These are phyloP conservation scores for Pseudomassariella vexata DNA, from an alignment of 2,329 filamentous ascomycete genomes.

Conservation along the genomic window DNA sequence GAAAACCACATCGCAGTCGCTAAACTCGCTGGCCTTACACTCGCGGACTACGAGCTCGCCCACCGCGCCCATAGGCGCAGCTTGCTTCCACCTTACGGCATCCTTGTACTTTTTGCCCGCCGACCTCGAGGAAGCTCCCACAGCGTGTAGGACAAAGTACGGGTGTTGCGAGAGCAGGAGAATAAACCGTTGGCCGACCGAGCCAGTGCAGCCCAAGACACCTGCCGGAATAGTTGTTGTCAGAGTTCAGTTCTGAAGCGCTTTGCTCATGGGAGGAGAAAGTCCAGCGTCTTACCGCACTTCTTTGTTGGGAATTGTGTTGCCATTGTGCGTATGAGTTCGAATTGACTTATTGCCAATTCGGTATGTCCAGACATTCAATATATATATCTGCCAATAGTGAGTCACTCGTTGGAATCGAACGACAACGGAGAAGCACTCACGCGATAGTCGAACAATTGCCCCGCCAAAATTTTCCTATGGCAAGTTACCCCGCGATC, in stretches of 20 bases:
- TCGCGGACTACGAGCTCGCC: slow-evolving; percentile 79
- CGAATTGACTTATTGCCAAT: slow-evolving; percentile 3
- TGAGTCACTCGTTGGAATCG: not conserved
- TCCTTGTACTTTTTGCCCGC: slow-evolving; percentile 93
- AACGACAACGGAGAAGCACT: not conserved
- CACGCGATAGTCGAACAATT: not conserved
- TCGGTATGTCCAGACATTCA: not conserved
- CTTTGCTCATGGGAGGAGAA: too few relatives aligned
- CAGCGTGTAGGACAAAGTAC: slow-evolving; percentile 76
- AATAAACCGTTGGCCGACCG: slow-evolving; percentile 93
- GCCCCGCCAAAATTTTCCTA: slow-evolving; percentile 8
- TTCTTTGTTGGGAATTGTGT: slow-evolving; percentile 50
- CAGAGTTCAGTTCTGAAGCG: too few relatives aligned
- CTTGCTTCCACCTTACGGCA: slow-evolving; percentile 93
- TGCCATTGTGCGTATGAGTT: slow-evolving; percentile 13
- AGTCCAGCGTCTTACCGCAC: slow-evolving; percentile 46
- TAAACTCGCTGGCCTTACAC: slow-evolving; percentile 76
- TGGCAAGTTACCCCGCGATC: slow-evolving; percentile 7
- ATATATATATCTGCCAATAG: not conserved
- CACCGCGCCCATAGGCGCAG: slow-evolving; percentile 71
- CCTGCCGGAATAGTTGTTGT: too few relatives aligned
- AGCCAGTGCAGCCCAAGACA: slow-evolving; percentile 88
- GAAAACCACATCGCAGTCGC: slow-evolving; percentile 89
- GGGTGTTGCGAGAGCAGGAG: slow-evolving; percentile 85
- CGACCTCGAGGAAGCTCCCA: slow-evolving; percentile 84